These are phyloP conservation scores for Holtermannia corniformis DNA, from an alignment of 768 basidiomycete species.

Conservation along the genomic window DNA sequence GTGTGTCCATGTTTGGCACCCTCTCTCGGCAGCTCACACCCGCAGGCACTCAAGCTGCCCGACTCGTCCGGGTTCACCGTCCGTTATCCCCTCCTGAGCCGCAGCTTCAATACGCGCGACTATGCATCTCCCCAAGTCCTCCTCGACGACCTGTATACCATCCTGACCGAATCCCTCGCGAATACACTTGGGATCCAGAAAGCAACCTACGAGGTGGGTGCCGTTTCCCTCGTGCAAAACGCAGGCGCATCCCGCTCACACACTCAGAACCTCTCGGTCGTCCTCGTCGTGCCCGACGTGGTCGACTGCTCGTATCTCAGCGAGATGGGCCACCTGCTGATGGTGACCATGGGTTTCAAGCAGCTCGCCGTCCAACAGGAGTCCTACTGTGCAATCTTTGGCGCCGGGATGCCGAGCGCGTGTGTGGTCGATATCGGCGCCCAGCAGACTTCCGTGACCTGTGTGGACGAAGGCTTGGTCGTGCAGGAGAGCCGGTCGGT, in stretches of 20 bases:
- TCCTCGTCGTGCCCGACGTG: constrained; percentile 86
- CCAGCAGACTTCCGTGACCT: constrained; percentile 69
- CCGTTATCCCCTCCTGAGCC: constrained; percentile 71
- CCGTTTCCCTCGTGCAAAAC: neutral
- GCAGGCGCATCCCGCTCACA: no score
- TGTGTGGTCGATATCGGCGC: constrained; percentile 96
- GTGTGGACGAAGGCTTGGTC: constrained; percentile 88
- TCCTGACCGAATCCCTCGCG: constrained; percentile 56
- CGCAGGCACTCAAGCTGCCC: constrained; percentile 44
- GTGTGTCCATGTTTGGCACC: constrained; percentile 8
- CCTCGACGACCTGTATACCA: constrained; percentile 66
- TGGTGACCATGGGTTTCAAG: constrained; percentile 79
- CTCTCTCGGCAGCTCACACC: neutral
- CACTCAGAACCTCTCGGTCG: constrained; percentile 66
- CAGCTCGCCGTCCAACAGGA: constrained; percentile 82
- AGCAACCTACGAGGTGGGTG: constrained; percentile 54
- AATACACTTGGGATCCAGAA: constrained; percentile 52
- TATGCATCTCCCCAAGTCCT: constrained; percentile 56
- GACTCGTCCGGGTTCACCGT: constrained; percentile 59
- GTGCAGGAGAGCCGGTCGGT: constrained; percentile 73
- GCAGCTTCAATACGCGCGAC: constrained; percentile 69
- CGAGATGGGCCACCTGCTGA: constrained; percentile 61
- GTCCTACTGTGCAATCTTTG: constrained; percentile 84
- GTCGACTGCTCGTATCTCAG: constrained; percentile 76
- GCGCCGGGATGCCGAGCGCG: constrained; percentile 86